phyloP scores from a whole-genome alignment of 2,329 filamentous ascomycete genomes.

The Rutstroemia sp. region DNA sequence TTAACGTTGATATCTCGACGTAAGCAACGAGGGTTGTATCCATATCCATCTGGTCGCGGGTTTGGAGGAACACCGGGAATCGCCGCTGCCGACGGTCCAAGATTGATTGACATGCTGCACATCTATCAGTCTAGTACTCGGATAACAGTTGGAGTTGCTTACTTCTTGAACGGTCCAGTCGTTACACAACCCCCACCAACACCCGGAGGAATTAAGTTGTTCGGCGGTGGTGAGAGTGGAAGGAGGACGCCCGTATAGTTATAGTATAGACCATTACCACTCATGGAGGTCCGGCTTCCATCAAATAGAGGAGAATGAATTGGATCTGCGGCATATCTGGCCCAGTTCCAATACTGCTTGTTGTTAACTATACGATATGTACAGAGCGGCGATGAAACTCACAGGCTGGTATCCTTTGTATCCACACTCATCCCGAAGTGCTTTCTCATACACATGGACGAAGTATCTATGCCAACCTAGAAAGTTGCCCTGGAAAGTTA shows the following conservation, averaged over 20 bases:
- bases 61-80: conserved; percentile 27
- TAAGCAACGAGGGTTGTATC: conserved; percentile 36
- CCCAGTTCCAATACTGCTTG: conserved; percentile 37
- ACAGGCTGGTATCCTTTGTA: conserved; percentile 35
- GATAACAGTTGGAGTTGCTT: background rate
- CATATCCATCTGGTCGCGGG: conserved; percentile 27
- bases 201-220: conserved; percentile 33
- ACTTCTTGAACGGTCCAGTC: conserved; percentile 38
- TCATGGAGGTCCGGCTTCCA: conserved; percentile 42
- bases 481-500: conserved; percentile 24
- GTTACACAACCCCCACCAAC: conserved; percentile 49
- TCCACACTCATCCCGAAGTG: conserved; percentile 35
- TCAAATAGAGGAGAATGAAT: conserved; percentile 45
- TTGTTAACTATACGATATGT: background rate
- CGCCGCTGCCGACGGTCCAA: conserved; percentile 39
- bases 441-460: conserved; percentile 35
- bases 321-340: conserved; percentile 36
- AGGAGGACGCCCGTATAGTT: conserved; percentile 19
- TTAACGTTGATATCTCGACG: conserved; percentile 34
- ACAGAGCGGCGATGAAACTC: background rate
- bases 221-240: conserved; percentile 11
- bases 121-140: background rate
- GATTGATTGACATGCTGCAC: conserved; percentile 30
- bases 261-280: conserved; percentile 37
- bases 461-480: conserved; percentile 38